These are phyloP conservation scores for Thraustochytrium striatum DNA, from an alignment of 352 stramenopile species.

Conservation along the genomic window DNA sequence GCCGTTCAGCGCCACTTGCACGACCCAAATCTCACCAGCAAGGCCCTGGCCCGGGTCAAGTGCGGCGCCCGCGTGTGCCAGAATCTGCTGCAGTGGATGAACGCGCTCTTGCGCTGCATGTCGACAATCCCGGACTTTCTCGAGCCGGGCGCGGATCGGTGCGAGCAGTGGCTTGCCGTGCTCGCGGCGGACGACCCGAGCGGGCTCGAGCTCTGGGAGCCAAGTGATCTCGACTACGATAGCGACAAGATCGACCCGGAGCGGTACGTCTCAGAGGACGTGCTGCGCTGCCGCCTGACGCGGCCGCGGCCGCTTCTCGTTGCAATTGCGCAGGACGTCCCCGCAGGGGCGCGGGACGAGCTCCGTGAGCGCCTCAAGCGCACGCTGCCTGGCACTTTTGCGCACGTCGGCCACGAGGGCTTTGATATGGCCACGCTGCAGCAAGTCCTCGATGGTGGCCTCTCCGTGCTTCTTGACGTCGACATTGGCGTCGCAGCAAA, in stretches of 20 bases:
- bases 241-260: conserved; percentile 48
- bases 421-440: conserved; percentile 59
- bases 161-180: conserved; percentile 20
- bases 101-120: not conserved
- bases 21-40: conserved; percentile 39
- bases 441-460: conserved; percentile 58
- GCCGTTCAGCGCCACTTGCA: conserved; percentile 30
- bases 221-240: conserved; percentile 37
- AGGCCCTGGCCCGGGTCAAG: conserved; percentile 20
- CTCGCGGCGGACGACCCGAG: conserved; percentile 29
- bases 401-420: conserved; percentile 61
- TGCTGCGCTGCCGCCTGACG: conserved; percentile 32
- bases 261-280: conserved; percentile 35
- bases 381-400: conserved; percentile 67
- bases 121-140: conserved; percentile 39
- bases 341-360: conserved; percentile 52
- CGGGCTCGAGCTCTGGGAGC: conserved; percentile 42
- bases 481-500: conserved; percentile 68
- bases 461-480: conserved; percentile 69
- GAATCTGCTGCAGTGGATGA: conserved; percentile 36
- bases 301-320: conserved; percentile 65
- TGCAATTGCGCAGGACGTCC: conserved; percentile 67
- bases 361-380: conserved; percentile 60
- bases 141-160: not conserved
- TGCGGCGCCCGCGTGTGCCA: conserved; percentile 1